Base-by-base conservation (phyloP, 495 filamentous ascomycete species). In the Schizothecium vesticola region DNA sequence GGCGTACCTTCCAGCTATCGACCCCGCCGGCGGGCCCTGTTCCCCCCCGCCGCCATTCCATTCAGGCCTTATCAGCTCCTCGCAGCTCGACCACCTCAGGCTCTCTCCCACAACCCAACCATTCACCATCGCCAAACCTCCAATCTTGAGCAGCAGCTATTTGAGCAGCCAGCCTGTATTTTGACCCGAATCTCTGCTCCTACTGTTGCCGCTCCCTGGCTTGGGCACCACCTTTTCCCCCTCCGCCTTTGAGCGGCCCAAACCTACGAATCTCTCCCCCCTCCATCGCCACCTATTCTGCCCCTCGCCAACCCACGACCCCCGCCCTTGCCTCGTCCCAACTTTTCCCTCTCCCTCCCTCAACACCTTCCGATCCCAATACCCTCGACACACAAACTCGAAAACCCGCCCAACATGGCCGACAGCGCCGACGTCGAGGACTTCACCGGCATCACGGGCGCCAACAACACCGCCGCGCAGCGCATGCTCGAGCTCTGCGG, bases 401-500 rank as follows among this genome's bases (percentile, higher is more conserved):
- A 4, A 61, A 59, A 22, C 36, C 16, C 23, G 5, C 19, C 75
- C 78, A 85, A 71, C 72, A 97, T 96, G 92, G 91, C 91, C 65
- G 85, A 87, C 67, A 82, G 25, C 10, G 66, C 84, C 6, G 73
- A 81, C 31, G 78, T 90, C 63, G 79, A 77, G 16, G 79, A 83
- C 69, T 93, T 95, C 75, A 82, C 82, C 74, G 82, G 75, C 80
- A 87, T 99, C 75, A 98, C 95, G 55, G 82, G 80, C 23, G 80
- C 82, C 56, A 76, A 67, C 64, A 84, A 86, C 11, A 81, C 88
- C 68, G 83, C 88, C 67, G 93, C 93, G 25, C 83, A 83, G 65
- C 90, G 90, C 70, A 96, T 96, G 78, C 86, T 98, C 43, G 83
- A 89, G 71, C 81, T 99, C 64, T 88, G 92, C 26, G 92, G 96